These are phyloP conservation scores for Penicillium janthinellum DNA, from an alignment of 2,329 filamentous ascomycete genomes.

Conservation along the genomic window DNA sequence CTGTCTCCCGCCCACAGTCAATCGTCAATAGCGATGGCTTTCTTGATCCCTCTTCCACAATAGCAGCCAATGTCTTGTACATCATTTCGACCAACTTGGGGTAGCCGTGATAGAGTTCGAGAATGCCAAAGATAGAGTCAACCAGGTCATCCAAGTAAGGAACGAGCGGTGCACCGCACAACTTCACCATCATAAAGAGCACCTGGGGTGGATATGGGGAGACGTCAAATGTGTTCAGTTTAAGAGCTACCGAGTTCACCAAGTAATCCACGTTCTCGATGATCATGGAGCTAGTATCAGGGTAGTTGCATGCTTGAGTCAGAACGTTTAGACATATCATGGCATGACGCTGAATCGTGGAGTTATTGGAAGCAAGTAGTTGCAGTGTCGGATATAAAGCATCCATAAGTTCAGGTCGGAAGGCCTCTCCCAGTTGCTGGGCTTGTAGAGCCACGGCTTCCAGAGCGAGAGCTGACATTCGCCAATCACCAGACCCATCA, in stretches of 20 bases:
- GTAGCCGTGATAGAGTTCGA: slow-evolving; percentile 97
- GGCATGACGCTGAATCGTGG: slow-evolving; percentile 74
- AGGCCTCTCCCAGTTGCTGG: slow-evolving; percentile 64
- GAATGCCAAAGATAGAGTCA: slow-evolving; percentile 82
- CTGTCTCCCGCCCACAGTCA: slow-evolving; percentile 31
- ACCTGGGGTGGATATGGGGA: slow-evolving; percentile 90
- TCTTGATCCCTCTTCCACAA: slow-evolving; percentile 79
- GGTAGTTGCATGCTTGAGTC: slow-evolving; percentile 74
- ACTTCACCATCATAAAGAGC: slow-evolving; percentile 86
- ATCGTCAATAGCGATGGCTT: slow-evolving; percentile 52
- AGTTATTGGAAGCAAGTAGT: slow-evolving; percentile 73
- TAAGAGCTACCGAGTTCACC: slow-evolving; percentile 85
- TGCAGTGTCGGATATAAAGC: slow-evolving; percentile 88
- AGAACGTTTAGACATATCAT: slow-evolving; percentile 80
- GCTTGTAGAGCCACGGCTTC: slow-evolving; percentile 80
- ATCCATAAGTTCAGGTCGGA: slow-evolving; percentile 85
- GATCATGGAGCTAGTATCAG: slow-evolving; percentile 73
- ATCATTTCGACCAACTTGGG: slow-evolving; percentile 79
- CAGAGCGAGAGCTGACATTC: slow-evolving; percentile 74
- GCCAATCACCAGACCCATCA: slow-evolving; percentile 62
- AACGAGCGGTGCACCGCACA: slow-evolving; percentile 78
- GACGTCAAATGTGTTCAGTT: slow-evolving; percentile 88
- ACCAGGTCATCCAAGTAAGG: slow-evolving; percentile 92
- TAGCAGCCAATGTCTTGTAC: slow-evolving; percentile 77
- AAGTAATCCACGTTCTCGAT: slow-evolving; percentile 95